Evolutionary conservation across 345 rosid genomes (phyloP).

Genomic region (Brassica nigra): DNA sequence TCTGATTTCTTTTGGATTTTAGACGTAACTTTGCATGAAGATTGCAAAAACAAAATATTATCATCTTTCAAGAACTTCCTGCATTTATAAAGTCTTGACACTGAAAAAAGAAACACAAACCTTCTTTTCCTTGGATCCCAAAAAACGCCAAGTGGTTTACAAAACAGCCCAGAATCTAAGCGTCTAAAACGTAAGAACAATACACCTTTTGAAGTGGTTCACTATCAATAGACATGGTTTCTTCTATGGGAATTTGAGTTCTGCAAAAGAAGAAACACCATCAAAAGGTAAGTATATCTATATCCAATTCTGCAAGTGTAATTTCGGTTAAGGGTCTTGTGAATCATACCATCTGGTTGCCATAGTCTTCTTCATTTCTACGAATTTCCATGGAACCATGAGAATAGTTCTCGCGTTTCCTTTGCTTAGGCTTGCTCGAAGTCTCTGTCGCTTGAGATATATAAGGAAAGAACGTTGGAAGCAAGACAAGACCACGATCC

Average conservation of each 20-base stretch:
- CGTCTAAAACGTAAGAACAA: conserved; percentile 14
- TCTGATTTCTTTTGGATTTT: neutral
- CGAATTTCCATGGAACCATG: conserved; percentile 44
- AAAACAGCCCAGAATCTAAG: neutral
- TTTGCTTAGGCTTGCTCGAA: conserved; percentile 49
- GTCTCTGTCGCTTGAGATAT: conserved; percentile 52
- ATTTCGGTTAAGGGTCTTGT: neutral
- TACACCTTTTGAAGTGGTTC: conserved; percentile 6
- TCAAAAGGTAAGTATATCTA: neutral
- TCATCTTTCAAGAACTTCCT: neutral
- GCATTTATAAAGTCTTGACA: neutral
- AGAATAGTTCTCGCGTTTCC: conserved; percentile 49
- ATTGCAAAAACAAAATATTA: neutral
- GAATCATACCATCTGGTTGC: conserved; percentile 51
- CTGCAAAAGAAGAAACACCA: conserved; percentile 31
- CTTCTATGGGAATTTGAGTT: conserved; percentile 47
- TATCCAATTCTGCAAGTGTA: neutral
- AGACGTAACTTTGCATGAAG: neutral
- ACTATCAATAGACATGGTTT: conserved; percentile 53
- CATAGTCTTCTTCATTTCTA: conserved; percentile 46
- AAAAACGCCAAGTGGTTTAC: neutral
- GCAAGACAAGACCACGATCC: conserved; percentile 55
- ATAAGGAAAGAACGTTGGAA: conserved; percentile 65
- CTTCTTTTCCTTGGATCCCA: conserved; percentile 1
- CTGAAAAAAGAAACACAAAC: neutral